Percentiles rank a stretch among this genome's conserved stretches.
Conservation (phyloP, 257 asterid genomes). For the Prunella vulgaris region DNA sequence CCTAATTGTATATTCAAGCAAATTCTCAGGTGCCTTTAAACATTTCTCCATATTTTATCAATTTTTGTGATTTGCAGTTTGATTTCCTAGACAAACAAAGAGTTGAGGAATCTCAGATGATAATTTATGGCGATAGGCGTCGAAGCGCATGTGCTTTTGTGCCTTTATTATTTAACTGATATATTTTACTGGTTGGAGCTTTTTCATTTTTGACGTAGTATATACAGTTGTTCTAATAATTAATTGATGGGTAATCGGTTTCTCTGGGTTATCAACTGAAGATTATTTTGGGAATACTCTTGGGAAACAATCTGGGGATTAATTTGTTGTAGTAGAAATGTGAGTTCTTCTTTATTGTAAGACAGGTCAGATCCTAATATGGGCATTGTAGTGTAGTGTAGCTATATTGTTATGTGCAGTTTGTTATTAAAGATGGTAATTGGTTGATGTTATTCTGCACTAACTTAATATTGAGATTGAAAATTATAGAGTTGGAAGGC, state of each 20-base stretch:
- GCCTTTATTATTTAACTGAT: conserved; percentile 30
- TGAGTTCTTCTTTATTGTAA: background rate
- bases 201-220: too few species aligned
- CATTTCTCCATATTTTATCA: background rate
- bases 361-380: too few species aligned
- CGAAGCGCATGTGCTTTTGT: conserved; percentile 47
- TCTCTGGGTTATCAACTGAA: background rate
- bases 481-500: too few species aligned
- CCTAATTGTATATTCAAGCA: too few species aligned
- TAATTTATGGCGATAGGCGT: conserved; percentile 20
- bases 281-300: conserved; percentile 10
- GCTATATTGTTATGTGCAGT: too few species aligned
- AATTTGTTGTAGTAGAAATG: conserved; percentile 4
- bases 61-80: background rate
- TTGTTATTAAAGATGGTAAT: too few species aligned
- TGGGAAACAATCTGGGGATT: background rate
- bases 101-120: conserved; percentile 27
- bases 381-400: too few species aligned
- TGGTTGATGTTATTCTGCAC: too few species aligned
- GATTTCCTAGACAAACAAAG: conserved; percentile 12
- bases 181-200: too few species aligned
- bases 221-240: too few species aligned
- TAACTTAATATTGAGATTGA: too few species aligned
- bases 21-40: conserved; percentile 22
- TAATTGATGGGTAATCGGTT: too few species aligned